phyloP scores from a whole-genome alignment of 1,284 basidiomycete genomes.

The Phellinidium pouzarii region DNA sequence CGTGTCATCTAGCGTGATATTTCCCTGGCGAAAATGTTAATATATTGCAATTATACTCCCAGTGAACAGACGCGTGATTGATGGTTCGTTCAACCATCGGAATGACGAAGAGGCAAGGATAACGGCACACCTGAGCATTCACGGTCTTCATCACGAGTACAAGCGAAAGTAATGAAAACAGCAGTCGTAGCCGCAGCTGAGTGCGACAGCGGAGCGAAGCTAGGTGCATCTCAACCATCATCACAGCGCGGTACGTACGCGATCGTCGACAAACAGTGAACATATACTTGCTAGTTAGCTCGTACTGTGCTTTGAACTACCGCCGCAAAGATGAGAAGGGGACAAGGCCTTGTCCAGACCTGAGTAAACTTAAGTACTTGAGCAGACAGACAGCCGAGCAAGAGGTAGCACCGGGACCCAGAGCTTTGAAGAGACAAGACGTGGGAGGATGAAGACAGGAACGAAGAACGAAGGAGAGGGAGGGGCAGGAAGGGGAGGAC shows the following conservation, averaged over 20 bases:
- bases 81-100: background rate
- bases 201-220: background rate
- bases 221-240: conserved; percentile 7
- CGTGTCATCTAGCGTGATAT: conserved; percentile 41
- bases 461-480: background rate
- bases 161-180: background rate
- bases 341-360: conserved; percentile 2
- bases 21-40: conserved; percentile 21
- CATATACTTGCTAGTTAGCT: background rate
- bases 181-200: conserved; percentile 5
- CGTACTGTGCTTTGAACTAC: background rate
- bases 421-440: conserved; percentile 7
- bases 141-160: background rate
- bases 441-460: conserved; percentile 1
- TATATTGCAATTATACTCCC: background rate
- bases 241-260: background rate
- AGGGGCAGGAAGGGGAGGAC: background rate
- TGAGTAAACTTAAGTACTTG: background rate
- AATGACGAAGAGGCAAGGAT: background rate
- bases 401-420: background rate
- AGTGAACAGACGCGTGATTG: background rate
- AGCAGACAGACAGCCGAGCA: background rate
- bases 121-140: conserved; percentile 6
- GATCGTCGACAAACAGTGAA: background rate
- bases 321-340: background rate